Base-by-base conservation (phyloP, 1,284 basidiomycete genomes). In the Tremellales sp. region DNA sequence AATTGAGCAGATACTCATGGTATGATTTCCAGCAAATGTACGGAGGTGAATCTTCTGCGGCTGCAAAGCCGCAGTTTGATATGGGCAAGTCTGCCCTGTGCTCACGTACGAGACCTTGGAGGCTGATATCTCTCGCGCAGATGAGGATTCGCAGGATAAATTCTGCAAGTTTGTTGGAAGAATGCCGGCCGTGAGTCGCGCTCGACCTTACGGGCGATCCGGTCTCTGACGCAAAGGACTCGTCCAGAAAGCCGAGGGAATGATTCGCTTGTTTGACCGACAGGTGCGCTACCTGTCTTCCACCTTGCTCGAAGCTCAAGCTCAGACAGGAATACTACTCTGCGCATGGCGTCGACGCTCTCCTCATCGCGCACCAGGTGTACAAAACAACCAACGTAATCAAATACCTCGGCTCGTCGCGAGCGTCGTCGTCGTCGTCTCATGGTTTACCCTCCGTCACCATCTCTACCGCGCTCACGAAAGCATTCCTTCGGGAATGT, bases 291-390 rank as follows among this genome's bases (percentile, higher is more conserved):
- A 13, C 24, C 9, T 27, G 35, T 50, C 13, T 24, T 29, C 22
- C 18, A n/a, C n/a, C n/a, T n/a, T n/a, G n/a, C n/a, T n/a, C n/a
- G n/a, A n/a, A n/a, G n/a, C n/a, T n/a, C n/a, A n/a, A n/a, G n/a
- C n/a, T n/a, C n/a, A n/a, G n/a, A n/a, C 78, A 82, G 58, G 85
- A 91, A 18, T 97, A 84, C 74, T 97, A 89, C 73, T 84, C 85
- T 12, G 85, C 84, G 0, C 91, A 97, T 63, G 93, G 91, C 0
- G 74, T 83, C 4, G 94, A 97, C 68, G 95, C 94, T 1, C 75
- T 83, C 32, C 89, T 85, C 61, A 83, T 97, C 54, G 93, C 93
- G 3, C 79, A 84, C 28, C 78, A 88, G 60, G 84, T 94, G 47
- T 94, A 84, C 70, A 60, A 45, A 50, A 60, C 66, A 22, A 72